Base-by-base conservation (phyloP, 2,329 filamentous ascomycete species). In the Aspergillus phoenicis region DNA sequence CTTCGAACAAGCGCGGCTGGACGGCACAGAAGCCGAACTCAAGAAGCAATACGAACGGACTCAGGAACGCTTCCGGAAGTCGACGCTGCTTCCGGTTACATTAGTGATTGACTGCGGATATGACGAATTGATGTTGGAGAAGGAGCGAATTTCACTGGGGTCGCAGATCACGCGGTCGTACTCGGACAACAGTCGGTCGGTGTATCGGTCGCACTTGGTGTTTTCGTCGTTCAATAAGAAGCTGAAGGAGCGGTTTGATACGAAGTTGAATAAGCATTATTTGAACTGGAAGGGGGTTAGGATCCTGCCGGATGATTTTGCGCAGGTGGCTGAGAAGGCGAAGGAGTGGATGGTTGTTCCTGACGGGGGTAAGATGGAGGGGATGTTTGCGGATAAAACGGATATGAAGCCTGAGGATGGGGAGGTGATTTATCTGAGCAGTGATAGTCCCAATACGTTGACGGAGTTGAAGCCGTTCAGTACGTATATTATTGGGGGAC, bases 51-150 rank as follows among this genome's bases (percentile, higher is more conserved):
- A 70, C 60, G 61, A 66, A 49, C 59, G 66, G 41, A 63, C 62
- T 5, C 66, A 70, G 58, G 65, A 70, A 38, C 68, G 70, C 54
- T 65, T 69, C 43, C 67, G 65, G 57, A 75, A 69, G 20, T 78
- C 82, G 4, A 79, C 82, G 52, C 85, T 87, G 59, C 84, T 96
- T 0, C 93, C 93, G 1, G 80, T 98, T 22, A 86, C 91, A 0
- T 81, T 99, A 66, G 83, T 99, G 61, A 81, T 99, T 64, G 95
- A 99, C 79, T 98, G 94, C 78, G 88, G 91, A 66, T 99, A 96
- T 74, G 93, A 99, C 75, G 82, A 90, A 45, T 85, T 93, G 71
- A 99, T 99, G 95, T 84, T 83, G 54, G 90, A 94, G 39, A 89
- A 90, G 68, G 95, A 99, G 78, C 82, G 91, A 30, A 88, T 93